These are phyloP conservation scores for Quercus agrifolia DNA, from an alignment of 306 rosid genomes.

Conservation along the genomic window DNA sequence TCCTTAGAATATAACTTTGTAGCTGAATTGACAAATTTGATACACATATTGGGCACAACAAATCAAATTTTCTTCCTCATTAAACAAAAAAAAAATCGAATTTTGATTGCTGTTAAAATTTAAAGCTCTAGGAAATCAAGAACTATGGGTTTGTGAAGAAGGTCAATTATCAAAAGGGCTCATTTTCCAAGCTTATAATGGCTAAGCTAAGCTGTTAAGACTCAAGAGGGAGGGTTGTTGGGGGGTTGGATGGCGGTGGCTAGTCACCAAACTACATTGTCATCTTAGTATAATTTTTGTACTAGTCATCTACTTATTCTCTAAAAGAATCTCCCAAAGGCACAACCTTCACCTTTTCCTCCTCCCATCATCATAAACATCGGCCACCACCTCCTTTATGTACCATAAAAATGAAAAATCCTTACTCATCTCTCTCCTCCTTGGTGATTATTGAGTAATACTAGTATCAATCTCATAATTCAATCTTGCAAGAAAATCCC, in stretches of 20 bases:
- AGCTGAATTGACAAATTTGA: neutral
- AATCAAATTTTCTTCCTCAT: neutral
- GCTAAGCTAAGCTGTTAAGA: slow-evolving; percentile 12
- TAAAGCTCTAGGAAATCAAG: too few relatives aligned
- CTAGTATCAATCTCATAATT: neutral
- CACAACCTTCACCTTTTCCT: neutral
- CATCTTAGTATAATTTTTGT: neutral
- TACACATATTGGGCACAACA: neutral
- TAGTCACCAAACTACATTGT: slow-evolving; percentile 24
- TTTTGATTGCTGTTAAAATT: neutral
- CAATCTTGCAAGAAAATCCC: neutral
- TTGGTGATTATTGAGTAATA: neutral
- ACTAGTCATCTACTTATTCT: slow-evolving; percentile 4
- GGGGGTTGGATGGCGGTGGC: slow-evolving; percentile 20
- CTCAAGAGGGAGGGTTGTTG: slow-evolving; percentile 8
- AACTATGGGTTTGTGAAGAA: neutral
- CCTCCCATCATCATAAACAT: neutral
- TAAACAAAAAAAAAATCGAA: too few relatives aligned
- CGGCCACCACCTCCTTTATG: neutral
- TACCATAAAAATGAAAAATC: neutral
- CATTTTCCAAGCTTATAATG: neutral
- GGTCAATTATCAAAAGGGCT: neutral
- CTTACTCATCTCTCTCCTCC: neutral
- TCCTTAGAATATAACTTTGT: neutral
- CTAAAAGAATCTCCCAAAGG: neutral